phyloP scores from a whole-genome alignment of 2,329 filamentous ascomycete species.

The Tetracladium maxilliforme region DNA sequence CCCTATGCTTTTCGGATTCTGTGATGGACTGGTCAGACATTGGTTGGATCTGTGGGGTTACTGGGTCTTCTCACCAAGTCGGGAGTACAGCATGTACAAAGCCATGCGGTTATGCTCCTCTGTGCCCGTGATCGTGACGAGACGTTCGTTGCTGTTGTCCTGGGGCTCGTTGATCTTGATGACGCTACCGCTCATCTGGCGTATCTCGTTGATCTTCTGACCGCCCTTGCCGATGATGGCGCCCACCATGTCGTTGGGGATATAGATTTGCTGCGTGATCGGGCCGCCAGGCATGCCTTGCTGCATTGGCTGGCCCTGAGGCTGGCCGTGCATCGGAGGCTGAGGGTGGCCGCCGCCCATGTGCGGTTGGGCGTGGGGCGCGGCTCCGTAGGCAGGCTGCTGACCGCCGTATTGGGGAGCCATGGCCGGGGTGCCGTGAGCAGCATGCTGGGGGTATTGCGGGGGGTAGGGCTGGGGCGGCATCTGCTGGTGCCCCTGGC shows the following conservation, averaged over 20 bases:
- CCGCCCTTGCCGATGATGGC: constrained; percentile 98
- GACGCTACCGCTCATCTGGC: constrained; percentile 90
- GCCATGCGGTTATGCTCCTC: constrained; percentile 99
- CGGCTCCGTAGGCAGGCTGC: constrained; percentile 59
- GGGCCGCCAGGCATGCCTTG: constrained; percentile 66
- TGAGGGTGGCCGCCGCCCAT: no score
- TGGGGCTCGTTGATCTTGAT: constrained; percentile 99
- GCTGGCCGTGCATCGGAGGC: constrained; percentile 45
- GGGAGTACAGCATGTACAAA: constrained; percentile 97
- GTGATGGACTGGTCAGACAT: constrained; percentile 1
- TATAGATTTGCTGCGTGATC: constrained; percentile 95
- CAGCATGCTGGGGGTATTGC: constrained; percentile 35
- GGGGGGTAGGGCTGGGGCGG: constrained; percentile 53
- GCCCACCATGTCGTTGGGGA: constrained; percentile 98
- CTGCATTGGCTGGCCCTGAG: constrained; percentile 62
- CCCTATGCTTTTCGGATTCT: neutral
- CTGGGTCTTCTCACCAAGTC: constrained; percentile 64
- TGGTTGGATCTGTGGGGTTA: constrained; percentile 6
- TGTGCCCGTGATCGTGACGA: constrained; percentile 94
- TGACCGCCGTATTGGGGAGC: constrained; percentile 71
- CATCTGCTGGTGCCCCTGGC: constrained; percentile 62
- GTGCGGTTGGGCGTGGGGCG: constrained; percentile 63
- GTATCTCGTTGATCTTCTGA: constrained; percentile 98
- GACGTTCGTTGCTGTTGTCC: constrained; percentile 94
- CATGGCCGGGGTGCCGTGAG: constrained; percentile 39